These are phyloP conservation scores for Paspalum vaginatum DNA, from an alignment of 176 grass and related monocot species.

Conservation along the genomic window DNA sequence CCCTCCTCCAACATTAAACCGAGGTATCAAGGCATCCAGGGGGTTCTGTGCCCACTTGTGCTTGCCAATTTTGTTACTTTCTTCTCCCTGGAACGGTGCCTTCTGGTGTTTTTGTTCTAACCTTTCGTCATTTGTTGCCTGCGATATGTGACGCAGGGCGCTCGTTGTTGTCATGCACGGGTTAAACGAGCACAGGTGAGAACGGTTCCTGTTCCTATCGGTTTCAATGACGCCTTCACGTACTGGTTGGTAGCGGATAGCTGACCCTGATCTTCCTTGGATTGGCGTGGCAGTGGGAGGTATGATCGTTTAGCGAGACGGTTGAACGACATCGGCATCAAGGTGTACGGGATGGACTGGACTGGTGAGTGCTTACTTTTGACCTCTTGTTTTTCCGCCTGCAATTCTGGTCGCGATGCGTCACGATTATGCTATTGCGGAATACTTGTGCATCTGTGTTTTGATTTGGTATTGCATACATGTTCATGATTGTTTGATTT, in stretches of 20 bases:
- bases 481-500: background rate
- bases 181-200: conserved; percentile 93
- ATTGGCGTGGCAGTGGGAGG: conserved; percentile 64
- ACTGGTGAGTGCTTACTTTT: conserved; percentile 57
- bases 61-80: background rate
- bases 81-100: background rate
- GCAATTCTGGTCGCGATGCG: background rate
- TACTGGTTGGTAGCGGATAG: conserved; percentile 4
- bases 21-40: conserved; percentile 20
- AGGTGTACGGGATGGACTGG: conserved; percentile 96
- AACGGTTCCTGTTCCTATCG: background rate
- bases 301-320: conserved; percentile 81
- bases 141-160: conserved; percentile 53
- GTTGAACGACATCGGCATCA: conserved; percentile 80
- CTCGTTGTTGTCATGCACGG: conserved; percentile 84
- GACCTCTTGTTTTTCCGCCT: background rate
- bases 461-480: background rate
- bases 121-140: conserved; percentile 24
- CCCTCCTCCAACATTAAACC: conserved; percentile 41
- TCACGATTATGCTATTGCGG: background rate
- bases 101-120: conserved; percentile 22
- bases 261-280: conserved; percentile 40
- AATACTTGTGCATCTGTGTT: background rate
- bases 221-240: background rate
- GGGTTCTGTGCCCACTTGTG: background rate